Percentiles rank a stretch among this genome's conserved stretches.
phyloP scores from a whole-genome alignment of 768 basidiomycete genomes.

The Hebeloma cylindrosporum region DNA sequence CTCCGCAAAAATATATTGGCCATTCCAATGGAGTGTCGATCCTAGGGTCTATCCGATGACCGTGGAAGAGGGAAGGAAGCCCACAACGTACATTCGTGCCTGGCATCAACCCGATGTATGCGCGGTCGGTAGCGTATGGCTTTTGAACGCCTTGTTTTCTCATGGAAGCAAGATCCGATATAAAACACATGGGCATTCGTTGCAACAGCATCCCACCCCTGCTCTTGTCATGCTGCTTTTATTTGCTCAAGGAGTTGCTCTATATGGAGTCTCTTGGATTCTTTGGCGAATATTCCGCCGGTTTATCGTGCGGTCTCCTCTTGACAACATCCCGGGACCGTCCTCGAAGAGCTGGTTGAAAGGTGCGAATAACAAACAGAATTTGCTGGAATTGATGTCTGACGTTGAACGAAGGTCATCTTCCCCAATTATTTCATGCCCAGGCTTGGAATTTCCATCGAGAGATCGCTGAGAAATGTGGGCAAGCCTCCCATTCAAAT shows the following conservation, averaged over 20 bases:
- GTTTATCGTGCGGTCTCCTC: slow-evolving; percentile 20
- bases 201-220: too few species aligned
- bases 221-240: slow-evolving; percentile 2
- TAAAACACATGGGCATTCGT: too few species aligned
- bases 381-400: neutral
- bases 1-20: too few species aligned
- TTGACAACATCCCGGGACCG: slow-evolving; percentile 44
- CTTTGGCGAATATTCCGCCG: slow-evolving; percentile 21
- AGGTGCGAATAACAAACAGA: slow-evolving; percentile 25
- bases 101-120: too few species aligned
- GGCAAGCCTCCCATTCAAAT: slow-evolving; percentile 1
- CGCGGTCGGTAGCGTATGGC: too few species aligned
- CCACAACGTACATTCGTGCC: too few species aligned
- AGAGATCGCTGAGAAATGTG: slow-evolving; percentile 33
- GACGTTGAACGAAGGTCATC: slow-evolving; percentile 30
- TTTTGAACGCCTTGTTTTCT: too few species aligned
- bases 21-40: too few species aligned
- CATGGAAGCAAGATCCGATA: too few species aligned
- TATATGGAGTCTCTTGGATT: slow-evolving; percentile 18
- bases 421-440: slow-evolving; percentile 31
- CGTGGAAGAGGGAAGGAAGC: too few species aligned
- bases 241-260: slow-evolving; percentile 4
- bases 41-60: too few species aligned
- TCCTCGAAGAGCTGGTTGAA: slow-evolving; percentile 30
- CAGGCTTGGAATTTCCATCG: slow-evolving; percentile 40